Conservation (phyloP, 2,329 filamentous ascomycete genomes). For the Cercospora zeae-maydis region DNA sequence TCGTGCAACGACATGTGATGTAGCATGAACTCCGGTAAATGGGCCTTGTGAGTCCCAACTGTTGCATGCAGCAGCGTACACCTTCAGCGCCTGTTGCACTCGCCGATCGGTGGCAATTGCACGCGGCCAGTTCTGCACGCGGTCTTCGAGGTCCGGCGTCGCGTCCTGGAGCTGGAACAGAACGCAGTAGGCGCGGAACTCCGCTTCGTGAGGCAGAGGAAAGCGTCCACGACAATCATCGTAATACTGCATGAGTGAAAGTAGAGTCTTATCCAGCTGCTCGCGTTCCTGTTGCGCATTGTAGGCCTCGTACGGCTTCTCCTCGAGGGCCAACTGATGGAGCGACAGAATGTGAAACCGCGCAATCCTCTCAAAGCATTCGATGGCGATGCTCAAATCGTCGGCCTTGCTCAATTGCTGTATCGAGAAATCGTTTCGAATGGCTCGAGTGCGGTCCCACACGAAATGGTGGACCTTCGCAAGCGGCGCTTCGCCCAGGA, state of each 20-base stretch:
- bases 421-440: slow-evolving; percentile 63
- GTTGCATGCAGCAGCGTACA: slow-evolving; percentile 56
- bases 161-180: slow-evolving; percentile 52
- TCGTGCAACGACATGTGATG: slow-evolving; percentile 52
- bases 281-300: slow-evolving; percentile 60
- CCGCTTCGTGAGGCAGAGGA: slow-evolving; percentile 56
- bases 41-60: slow-evolving; percentile 51
- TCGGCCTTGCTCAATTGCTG: slow-evolving; percentile 56
- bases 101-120: slow-evolving; percentile 50
- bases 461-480: slow-evolving; percentile 59
- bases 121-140: slow-evolving; percentile 54
- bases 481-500: slow-evolving; percentile 52
- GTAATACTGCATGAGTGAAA: slow-evolving; percentile 60
- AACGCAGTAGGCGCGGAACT: slow-evolving; percentile 62
- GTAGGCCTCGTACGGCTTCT: slow-evolving; percentile 50
- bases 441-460: slow-evolving; percentile 62
- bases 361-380: slow-evolving; percentile 60
- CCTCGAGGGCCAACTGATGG: slow-evolving; percentile 54
- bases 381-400: slow-evolving; percentile 57
- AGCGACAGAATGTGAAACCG: slow-evolving; percentile 62
- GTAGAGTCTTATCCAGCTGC: slow-evolving; percentile 60
- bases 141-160: slow-evolving; percentile 54
- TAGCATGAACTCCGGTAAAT: slow-evolving; percentile 45
- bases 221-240: slow-evolving; percentile 52
- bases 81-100: slow-evolving; percentile 55